phyloP scores from a whole-genome alignment of 805 yeast species.

The Kazachstania martiniae region DNA sequence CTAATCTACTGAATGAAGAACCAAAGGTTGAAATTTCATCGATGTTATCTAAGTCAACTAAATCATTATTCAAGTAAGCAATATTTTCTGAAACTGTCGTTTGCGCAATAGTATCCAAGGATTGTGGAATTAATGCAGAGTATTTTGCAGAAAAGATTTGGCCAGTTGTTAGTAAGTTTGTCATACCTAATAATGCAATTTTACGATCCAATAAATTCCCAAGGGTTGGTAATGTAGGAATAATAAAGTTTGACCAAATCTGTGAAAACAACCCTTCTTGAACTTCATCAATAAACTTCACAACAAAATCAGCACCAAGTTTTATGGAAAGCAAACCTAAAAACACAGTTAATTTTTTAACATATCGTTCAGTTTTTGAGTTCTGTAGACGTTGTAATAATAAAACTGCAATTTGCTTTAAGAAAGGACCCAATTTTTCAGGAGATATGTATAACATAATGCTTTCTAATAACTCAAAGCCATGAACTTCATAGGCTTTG shows the following conservation, averaged over 20 bases:
- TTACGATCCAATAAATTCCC: slow-evolving; percentile 47
- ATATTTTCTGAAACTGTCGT: slow-evolving; percentile 31
- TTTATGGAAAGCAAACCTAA: slow-evolving; percentile 41
- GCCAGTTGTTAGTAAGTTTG: slow-evolving; percentile 33
- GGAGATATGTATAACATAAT: slow-evolving; percentile 51
- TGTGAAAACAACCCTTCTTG: slow-evolving; percentile 51
- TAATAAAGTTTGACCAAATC: slow-evolving; percentile 31
- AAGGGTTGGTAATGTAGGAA: slow-evolving; percentile 34
- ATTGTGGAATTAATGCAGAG: slow-evolving; percentile 30
- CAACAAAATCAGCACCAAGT: slow-evolving; percentile 41
- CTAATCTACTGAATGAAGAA: slow-evolving; percentile 67
- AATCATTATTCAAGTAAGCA: slow-evolving; percentile 29
- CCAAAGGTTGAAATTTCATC: slow-evolving; percentile 81
- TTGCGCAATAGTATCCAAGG: slow-evolving; percentile 35
- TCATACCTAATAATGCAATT: slow-evolving; percentile 39
- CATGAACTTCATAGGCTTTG: slow-evolving; percentile 65
- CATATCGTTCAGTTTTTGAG: slow-evolving; percentile 72
- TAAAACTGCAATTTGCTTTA: slow-evolving; percentile 65
- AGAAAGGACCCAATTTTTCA: slow-evolving; percentile 37
- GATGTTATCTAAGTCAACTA: slow-evolving; percentile 34
- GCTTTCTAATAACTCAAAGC: slow-evolving; percentile 73
- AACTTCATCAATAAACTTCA: slow-evolving; percentile 59
- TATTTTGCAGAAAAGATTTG: slow-evolving; percentile 32
- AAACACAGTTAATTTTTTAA: slow-evolving; percentile 59
- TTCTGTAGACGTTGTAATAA: slow-evolving; percentile 71